Evolutionary conservation across 2,329 filamentous ascomycete genomes (phyloP).

Genomic region (Zasmidium citrigriseum): DNA sequence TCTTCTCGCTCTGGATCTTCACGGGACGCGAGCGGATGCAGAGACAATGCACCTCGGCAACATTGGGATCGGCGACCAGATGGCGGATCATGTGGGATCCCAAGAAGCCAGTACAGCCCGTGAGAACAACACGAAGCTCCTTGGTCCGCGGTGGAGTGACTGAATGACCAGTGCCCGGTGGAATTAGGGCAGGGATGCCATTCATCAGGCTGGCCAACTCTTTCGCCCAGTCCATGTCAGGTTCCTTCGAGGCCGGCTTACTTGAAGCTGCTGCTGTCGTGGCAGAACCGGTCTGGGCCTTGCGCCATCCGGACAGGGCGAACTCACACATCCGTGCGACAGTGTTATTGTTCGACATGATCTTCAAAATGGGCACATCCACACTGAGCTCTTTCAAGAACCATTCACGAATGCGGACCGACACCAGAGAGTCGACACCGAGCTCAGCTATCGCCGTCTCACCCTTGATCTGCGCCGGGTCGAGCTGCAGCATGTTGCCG

Average conservation of each 20-base stretch:
- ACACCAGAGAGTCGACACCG: constrained; percentile 40
- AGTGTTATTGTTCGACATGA: constrained; percentile 31
- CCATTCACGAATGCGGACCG: constrained; percentile 47
- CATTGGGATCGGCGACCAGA: background rate
- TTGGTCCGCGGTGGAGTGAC: background rate
- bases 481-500: constrained; percentile 5
- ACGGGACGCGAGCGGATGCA: background rate
- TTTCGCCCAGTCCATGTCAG: constrained; percentile 1
- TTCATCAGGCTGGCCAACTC: background rate
- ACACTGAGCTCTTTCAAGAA: constrained; percentile 45
- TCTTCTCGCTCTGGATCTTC: background rate
- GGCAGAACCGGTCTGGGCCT: background rate
- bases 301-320: background rate
- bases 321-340: constrained; percentile 2
- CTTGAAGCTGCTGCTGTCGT: background rate
- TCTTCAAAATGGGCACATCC: constrained; percentile 49
- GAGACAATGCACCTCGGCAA: constrained; percentile 1
- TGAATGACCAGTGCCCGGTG: background rate
- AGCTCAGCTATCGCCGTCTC: constrained; percentile 26
- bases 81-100: background rate
- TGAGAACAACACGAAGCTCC: background rate
- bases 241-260: background rate
- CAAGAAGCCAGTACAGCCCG: background rate
- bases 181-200: background rate
- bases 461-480: background rate